A percentile compares a stretch with the other conserved stretches of the same genome.
These are phyloP conservation scores for Suillus sp. DNA, from an alignment of 768 basidiomycete species.

Conservation along the genomic window DNA sequence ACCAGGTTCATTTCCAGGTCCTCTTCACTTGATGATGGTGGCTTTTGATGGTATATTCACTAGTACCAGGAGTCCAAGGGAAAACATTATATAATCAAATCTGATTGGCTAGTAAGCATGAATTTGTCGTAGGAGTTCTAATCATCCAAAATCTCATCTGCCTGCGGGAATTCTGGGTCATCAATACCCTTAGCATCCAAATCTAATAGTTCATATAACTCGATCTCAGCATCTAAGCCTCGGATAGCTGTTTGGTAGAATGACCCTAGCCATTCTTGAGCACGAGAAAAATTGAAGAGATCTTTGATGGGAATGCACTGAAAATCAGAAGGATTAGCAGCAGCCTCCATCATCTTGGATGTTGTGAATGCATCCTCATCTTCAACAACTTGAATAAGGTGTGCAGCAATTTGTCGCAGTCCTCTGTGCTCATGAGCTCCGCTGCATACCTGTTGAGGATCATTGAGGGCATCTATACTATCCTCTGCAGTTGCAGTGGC, in stretches of 20 bases:
- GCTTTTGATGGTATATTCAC: no score
- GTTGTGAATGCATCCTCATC: not conserved
- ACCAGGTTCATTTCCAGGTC: no score
- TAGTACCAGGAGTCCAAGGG: no score
- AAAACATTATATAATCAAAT: no score
- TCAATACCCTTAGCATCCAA: conserved; percentile 12
- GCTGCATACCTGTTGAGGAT: not conserved
- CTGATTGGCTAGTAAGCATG: no score
- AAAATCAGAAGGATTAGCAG: not conserved
- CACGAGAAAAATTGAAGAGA: not conserved
- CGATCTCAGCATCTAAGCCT: conserved; percentile 9
- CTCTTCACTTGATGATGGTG: no score
- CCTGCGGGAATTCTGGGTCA: no score
- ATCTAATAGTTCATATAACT: conserved; percentile 14
- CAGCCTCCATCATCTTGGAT: not conserved
- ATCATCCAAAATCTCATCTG: no score
- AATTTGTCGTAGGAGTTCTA: no score
- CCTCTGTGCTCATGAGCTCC: not conserved
- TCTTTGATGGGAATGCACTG: conserved; percentile 1
- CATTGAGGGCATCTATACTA: not conserved
- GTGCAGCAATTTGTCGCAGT: no score
- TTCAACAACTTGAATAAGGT: conserved; percentile 5
- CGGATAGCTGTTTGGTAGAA: conserved; percentile 3
- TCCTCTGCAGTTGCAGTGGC: no score
- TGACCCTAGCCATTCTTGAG: conserved; percentile 3